These are phyloP conservation scores for Globisporangium emineosum DNA, from an alignment of 352 stramenopile species.

Conservation along the genomic window DNA sequence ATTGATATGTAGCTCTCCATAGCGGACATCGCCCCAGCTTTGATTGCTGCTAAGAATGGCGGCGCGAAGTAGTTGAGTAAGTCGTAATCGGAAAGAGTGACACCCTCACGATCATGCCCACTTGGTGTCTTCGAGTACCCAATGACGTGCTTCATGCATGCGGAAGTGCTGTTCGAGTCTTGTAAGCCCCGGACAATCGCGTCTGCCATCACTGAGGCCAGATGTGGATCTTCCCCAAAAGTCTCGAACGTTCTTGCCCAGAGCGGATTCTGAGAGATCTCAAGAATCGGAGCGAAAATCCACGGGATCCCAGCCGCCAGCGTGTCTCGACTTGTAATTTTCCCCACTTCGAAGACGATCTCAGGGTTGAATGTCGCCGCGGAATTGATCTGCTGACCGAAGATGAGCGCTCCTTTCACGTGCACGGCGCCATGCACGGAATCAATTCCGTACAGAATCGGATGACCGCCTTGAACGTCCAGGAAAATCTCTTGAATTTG, in stretches of 20 bases:
- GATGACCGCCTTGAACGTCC: conserved; percentile 50
- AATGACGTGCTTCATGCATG: conserved; percentile 91
- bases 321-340: conserved; percentile 81
- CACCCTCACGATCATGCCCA: conserved; percentile 77
- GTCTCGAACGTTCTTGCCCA: conserved; percentile 92
- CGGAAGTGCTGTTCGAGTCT: conserved; percentile 49
- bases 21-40: conserved; percentile 75
- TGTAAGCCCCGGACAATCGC: conserved; percentile 85
- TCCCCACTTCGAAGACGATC: conserved; percentile 62
- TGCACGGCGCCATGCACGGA: conserved; percentile 91
- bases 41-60: conserved; percentile 79
- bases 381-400: conserved; percentile 87
- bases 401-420: conserved; percentile 73
- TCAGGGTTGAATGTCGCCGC: conserved; percentile 87
- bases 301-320: conserved; percentile 84
- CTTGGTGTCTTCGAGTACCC: conserved; percentile 82
- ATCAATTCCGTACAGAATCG: conserved; percentile 87
- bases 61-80: conserved; percentile 85
- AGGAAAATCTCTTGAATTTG: conserved; percentile 79
- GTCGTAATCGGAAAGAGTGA: conserved; percentile 73
- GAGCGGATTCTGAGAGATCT: conserved; percentile 84
- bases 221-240: conserved; percentile 90
- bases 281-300: conserved; percentile 89
- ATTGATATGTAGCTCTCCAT: conserved; percentile 95
- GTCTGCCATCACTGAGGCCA: conserved; percentile 79